These are phyloP conservation scores for Chimonanthus praecox DNA, from an alignment of 164 flowering plant genomes.

Conservation along the genomic window DNA sequence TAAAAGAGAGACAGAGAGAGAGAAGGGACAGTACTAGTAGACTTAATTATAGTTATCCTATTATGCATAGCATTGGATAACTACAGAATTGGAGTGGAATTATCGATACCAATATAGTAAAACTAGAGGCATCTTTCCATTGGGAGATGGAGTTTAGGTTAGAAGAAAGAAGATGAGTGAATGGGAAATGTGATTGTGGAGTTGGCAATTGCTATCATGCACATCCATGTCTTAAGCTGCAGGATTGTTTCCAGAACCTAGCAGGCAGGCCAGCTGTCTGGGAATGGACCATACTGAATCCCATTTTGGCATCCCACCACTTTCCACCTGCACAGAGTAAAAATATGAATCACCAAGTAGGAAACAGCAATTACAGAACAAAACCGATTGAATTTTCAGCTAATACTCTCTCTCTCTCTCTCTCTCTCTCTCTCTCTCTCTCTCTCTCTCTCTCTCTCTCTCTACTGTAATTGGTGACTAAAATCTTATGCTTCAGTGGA, in stretches of 20 bases:
- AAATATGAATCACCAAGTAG: not conserved
- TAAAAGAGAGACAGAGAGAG: not conserved
- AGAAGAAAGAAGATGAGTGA: not conserved
- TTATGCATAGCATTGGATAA: too few relatives aligned
- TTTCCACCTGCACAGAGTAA: slow-evolving; percentile 61
- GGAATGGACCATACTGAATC: slow-evolving; percentile 76
- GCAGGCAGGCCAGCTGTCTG: slow-evolving; percentile 72
- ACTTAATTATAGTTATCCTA: not conserved
- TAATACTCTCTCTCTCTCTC: not conserved
- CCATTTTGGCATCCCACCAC: slow-evolving; percentile 52
- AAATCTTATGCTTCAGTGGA: too few relatives aligned
- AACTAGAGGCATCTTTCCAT: not conserved
- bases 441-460: too few relatives aligned
- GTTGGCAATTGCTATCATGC: not conserved
- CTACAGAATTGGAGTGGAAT: too few relatives aligned
- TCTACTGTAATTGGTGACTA: too few relatives aligned
- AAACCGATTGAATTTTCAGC: too few relatives aligned
- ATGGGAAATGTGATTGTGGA: not conserved
- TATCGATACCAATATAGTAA: not conserved
- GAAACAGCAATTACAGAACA: too few relatives aligned
- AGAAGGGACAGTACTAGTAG: not conserved
- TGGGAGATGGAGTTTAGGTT: not conserved
- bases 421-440: too few relatives aligned
- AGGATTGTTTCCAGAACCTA: slow-evolving; percentile 55
- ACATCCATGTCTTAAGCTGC: slow-evolving; percentile 5